Percentiles rank a stretch among this genome's conserved stretches.
Evolutionary conservation across 116 monocot species (phyloP).

Genomic region (Papilionanthe hybrid): DNA sequence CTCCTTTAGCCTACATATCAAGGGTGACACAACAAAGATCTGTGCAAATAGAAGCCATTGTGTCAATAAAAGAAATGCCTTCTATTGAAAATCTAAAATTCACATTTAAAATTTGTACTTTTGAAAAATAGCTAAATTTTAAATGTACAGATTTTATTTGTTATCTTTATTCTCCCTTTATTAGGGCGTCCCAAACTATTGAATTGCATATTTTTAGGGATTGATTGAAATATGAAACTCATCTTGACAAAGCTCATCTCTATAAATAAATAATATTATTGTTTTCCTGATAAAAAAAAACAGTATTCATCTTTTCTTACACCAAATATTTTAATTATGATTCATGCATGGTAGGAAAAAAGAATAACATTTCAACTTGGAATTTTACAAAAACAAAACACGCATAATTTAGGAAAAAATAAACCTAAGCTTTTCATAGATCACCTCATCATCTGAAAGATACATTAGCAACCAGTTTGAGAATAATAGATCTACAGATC

Average conservation of each 20-base stretch:
- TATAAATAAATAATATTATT: background rate
- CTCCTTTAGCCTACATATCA: background rate
- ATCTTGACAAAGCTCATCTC: background rate
- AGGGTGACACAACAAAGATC: background rate
- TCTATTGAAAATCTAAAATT: too few species aligned
- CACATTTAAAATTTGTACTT: too few species aligned
- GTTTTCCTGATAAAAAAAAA: background rate
- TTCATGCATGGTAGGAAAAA: background rate
- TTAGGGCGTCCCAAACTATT: too few species aligned
- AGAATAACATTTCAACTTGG: background rate
- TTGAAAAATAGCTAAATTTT: too few species aligned
- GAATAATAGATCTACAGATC: conserved; percentile 90
- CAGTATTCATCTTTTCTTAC: background rate
- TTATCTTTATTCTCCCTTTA: too few species aligned
- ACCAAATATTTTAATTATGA: background rate
- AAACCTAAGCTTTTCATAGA: conserved; percentile 1
- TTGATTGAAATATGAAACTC: background rate
- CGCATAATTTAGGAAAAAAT: background rate
- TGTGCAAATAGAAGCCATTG: background rate
- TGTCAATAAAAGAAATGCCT: background rate
- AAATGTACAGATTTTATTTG: too few species aligned
- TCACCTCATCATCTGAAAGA: conserved; percentile 94
- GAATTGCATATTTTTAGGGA: too few species aligned
- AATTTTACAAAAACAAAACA: background rate
- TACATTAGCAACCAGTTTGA: conserved; percentile 99